Conservation (phyloP, 352 stramenopile genomes). For the Globisporangium alternatum region DNA sequence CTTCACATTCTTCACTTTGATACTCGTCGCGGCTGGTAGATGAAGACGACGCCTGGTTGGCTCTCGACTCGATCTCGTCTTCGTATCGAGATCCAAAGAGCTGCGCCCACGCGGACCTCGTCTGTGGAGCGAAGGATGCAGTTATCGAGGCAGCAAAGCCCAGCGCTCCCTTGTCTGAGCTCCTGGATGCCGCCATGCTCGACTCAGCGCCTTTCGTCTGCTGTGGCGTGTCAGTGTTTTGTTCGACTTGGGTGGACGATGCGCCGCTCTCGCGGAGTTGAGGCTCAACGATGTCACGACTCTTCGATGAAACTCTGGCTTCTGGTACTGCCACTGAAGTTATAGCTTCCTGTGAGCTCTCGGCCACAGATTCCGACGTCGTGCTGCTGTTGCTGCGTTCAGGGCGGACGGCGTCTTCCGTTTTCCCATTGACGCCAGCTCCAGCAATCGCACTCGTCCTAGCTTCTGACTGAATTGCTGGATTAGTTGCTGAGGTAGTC, state of each 20-base stretch:
- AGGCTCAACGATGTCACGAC: neutral
- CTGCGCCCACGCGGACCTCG: slow-evolving; percentile 39
- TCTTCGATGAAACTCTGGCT: neutral
- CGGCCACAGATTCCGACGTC: neutral
- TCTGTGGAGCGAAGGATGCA: slow-evolving; percentile 33
- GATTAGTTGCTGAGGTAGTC: no score
- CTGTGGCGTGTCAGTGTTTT: neutral
- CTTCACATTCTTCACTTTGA: neutral
- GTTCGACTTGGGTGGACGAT: neutral
- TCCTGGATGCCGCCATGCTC: neutral
- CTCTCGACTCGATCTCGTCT: slow-evolving; percentile 20
- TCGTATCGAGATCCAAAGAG: slow-evolving; percentile 64
- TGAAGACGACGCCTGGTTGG: neutral
- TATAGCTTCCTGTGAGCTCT: neutral
- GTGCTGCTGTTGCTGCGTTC: neutral
- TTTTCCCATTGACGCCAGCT: no score
- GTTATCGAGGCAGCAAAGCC: slow-evolving; percentile 22
- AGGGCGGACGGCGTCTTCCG: neutral
- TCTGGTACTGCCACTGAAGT: neutral
- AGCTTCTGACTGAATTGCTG: neutral
- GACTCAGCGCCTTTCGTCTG: neutral
- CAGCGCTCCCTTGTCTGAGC: neutral
- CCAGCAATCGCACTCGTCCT: neutral
- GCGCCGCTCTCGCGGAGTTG: neutral
- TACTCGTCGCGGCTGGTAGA: neutral